Evolutionary conservation across 2,329 filamentous ascomycete species (phyloP), one percentile per base, ranked within the genome.

Genomic region (Moelleriella libera): DNA sequence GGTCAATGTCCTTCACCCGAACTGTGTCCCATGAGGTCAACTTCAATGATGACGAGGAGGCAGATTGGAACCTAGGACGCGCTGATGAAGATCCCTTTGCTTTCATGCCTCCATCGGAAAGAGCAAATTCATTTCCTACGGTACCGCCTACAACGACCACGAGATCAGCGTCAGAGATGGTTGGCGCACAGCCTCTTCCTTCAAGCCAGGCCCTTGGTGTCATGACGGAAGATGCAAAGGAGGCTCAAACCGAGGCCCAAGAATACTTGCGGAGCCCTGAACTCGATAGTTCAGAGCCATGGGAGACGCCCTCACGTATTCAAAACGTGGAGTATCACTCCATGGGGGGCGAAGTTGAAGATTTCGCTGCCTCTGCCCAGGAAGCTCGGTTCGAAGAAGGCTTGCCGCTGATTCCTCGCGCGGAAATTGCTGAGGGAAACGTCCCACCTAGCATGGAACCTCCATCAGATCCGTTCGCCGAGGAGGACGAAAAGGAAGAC

Each of bases 311-410:
- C 14, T 52, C 43, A 45, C 54, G 47, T 52, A 57, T 50, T 32
- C 57, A 57, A 46, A 53, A 52, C 3, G 49, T 28, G 8, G 42
- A 57, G 9, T 63, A 62, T 6, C 62, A 67, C 42, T 66, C 63
- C 7, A 60, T 72, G 43, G 71, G 71, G 7, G 67, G 71, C 11
- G 67, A 72, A 21, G 51, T 71, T 1, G 58, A 63, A 28, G 66
- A 62, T 41, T 51, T 60, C 1, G 62, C 68, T 10, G 67, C 67
- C 37, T 66, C 71, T 39, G 66, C 65, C 28, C 64, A 67, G 1
- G 75, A 82, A 30, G 74, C 75, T 29, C 75, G 83, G 43, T 87
- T 74, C 52, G 82, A 85, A 49, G 83, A 88, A 63, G 83, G 83
- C 0, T 50, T 87, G 5, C 82, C 83, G 1, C 62, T 88, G 50